Conservation (phyloP, 164 flowering plant genomes). For the Tetracentron sinense region DNA sequence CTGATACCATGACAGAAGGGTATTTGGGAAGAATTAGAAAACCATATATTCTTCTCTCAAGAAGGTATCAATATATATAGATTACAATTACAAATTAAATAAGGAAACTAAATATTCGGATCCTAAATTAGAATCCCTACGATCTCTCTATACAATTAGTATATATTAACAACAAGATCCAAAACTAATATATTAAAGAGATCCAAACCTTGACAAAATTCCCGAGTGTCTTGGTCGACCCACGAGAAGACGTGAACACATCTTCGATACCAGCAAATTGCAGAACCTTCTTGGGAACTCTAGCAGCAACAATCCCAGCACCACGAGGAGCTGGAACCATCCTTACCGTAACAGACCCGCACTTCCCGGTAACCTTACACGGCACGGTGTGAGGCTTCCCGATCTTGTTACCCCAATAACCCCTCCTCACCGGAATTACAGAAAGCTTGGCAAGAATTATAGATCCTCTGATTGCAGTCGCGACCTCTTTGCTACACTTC, state of each 20-base stretch:
- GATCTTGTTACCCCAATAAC: conserved; percentile 63
- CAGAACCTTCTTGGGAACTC: conserved; percentile 67
- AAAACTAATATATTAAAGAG: not conserved
- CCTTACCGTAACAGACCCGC: conserved; percentile 57
- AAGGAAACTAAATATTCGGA: too few relatives aligned
- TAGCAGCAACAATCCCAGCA: conserved; percentile 57
- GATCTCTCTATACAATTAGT: too few relatives aligned
- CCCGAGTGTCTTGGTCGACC: conserved; percentile 63
- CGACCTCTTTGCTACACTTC: conserved; percentile 58
- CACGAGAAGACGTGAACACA: conserved; percentile 57
- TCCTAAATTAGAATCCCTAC: too few relatives aligned
- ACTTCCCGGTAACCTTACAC: conserved; percentile 61
- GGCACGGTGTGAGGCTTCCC: conserved; percentile 63
- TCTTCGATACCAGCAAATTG: conserved; percentile 74
- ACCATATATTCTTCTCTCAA: too few relatives aligned
- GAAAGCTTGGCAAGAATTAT: conserved; percentile 52
- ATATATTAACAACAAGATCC: too few relatives aligned
- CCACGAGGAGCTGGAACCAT: conserved; percentile 65
- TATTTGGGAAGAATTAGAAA: too few relatives aligned
- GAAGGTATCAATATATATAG: too few relatives aligned
- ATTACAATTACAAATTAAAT: too few relatives aligned
- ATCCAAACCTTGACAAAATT: conserved; percentile 56
- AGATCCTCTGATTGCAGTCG: conserved; percentile 57
- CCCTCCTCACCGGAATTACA: conserved; percentile 57
- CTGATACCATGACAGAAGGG: too few relatives aligned